Base-by-base conservation (phyloP, 1,284 basidiomycete genomes). In the Cryptococcus sp. region DNA sequence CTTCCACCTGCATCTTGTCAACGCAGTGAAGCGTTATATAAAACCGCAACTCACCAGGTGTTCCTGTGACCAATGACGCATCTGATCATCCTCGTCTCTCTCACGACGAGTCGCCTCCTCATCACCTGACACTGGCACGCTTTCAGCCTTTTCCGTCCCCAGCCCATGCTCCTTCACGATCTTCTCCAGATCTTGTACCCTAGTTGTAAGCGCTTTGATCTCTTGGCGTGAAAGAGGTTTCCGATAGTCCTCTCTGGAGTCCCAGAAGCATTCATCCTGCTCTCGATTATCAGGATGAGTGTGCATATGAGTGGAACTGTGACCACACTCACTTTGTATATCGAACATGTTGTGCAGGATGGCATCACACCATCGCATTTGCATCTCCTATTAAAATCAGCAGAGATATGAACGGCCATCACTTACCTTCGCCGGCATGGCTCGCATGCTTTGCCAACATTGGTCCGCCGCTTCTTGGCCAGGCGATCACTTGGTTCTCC, bases 351-450 rank as follows among this genome's bases (percentile, higher is more conserved):
- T 0, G 67, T 67, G 52, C 74, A 76, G 1, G 63, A 58, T 0
- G 73, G 74, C 25, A 59, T 58, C 0, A 63, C 52, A 7, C 74
- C 73, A 50, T 76, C 74, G 51, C 74, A 76, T 55, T 73, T 74
- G 54, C 67, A 64, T 50, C 69, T 62, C 46, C 72, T 74, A 55
- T 19, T 34, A 19, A 22, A n/a, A 51, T 15, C 39, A 29, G 16
- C 16, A 29, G 19, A 15, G 26, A 16, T 3, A 43, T 7, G 17
- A 45, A 34, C 7, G 17, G 39, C n/a, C 26, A 7, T 11, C 23
- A 59, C 61, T 46, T 44, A 70, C 68, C 68, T 58, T 39, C 65
- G 45, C 4, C 67, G 34, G 46, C 68, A 70, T 22, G 65, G 65
- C 55, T 68, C 65, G 49, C 68, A 70, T 20, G 68, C 68, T 56